These are phyloP conservation scores for Alternaria sp. DNA, from an alignment of 2,329 filamentous ascomycete genomes.

Conservation along the genomic window DNA sequence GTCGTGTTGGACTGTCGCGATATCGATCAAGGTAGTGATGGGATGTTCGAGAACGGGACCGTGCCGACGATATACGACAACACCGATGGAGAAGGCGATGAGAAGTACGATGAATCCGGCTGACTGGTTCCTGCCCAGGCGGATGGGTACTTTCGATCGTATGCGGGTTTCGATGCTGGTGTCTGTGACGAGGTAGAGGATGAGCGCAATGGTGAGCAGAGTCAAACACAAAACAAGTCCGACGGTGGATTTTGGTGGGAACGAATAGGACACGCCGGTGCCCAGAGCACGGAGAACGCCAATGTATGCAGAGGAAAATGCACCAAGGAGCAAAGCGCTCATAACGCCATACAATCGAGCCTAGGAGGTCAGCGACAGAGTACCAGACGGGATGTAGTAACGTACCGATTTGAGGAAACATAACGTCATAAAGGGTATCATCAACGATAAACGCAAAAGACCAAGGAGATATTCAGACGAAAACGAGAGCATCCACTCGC, in stretches of 20 bases:
- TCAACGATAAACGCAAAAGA: conserved; percentile 45
- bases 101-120: conserved; percentile 48
- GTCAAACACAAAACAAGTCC: conserved; percentile 38
- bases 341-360: conserved; percentile 43
- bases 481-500: conserved; percentile 43
- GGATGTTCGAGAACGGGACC: conserved; percentile 58
- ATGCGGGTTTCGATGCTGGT: conserved; percentile 38
- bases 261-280: conserved; percentile 41
- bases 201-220: conserved; percentile 40
- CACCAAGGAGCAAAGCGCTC: conserved; percentile 40
- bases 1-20: conserved; percentile 57
- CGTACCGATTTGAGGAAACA: conserved; percentile 45
- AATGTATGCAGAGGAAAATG: conserved; percentile 45
- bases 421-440: conserved; percentile 47
- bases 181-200: conserved; percentile 38
- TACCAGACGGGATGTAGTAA: background rate
- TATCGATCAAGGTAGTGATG: conserved; percentile 61
- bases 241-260: conserved; percentile 43
- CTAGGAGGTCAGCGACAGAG: conserved; percentile 25
- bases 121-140: conserved; percentile 41
- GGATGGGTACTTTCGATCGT: conserved; percentile 37
- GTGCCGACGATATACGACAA: conserved; percentile 47
- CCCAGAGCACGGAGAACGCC: conserved; percentile 40
- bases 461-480: conserved; percentile 40
- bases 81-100: conserved; percentile 44